phyloP scores from a whole-genome alignment of 768 basidiomycete species.

The Cystofilobasidium ferigula region DNA sequence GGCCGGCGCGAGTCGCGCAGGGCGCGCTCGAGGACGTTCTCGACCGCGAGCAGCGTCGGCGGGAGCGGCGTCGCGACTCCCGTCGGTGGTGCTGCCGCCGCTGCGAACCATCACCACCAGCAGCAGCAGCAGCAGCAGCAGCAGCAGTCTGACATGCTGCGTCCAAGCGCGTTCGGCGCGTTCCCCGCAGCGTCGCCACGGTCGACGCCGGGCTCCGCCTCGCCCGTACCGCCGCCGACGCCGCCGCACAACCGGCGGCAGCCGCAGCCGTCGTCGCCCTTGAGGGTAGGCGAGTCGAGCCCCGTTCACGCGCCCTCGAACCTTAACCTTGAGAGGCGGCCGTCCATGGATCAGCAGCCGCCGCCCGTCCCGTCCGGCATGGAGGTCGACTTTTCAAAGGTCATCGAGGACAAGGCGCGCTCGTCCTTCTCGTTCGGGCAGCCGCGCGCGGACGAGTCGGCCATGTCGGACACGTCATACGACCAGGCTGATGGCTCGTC shows the following conservation, averaged over 20 bases:
- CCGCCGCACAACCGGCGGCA: neutral
- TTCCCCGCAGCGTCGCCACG: neutral
- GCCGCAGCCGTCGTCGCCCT: slow-evolving; percentile 26
- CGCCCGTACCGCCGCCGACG: slow-evolving; percentile 9
- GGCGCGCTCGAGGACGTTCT: slow-evolving; percentile 3
- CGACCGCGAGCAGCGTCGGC: slow-evolving; percentile 4
- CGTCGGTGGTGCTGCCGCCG: neutral
- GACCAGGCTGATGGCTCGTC: neutral
- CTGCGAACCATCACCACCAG: neutral
- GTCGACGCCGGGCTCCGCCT: neutral
- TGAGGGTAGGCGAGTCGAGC: slow-evolving; percentile 3
- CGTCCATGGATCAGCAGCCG: neutral
- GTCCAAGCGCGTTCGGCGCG: neutral
- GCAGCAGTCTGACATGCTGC: neutral
- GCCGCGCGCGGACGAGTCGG: neutral
- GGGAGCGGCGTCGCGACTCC: neutral
- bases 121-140: neutral
- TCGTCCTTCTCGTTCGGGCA: neutral
- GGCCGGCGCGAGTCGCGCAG: slow-evolving; percentile 9
- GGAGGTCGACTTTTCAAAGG: slow-evolving; percentile 1
- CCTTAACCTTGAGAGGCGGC: neutral
- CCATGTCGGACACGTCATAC: neutral
- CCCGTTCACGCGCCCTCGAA: neutral
- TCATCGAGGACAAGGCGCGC: neutral
- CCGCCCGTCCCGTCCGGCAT: neutral